Conservation (phyloP, 2,329 filamentous ascomycete genomes). For the Coniella lustricola region DNA sequence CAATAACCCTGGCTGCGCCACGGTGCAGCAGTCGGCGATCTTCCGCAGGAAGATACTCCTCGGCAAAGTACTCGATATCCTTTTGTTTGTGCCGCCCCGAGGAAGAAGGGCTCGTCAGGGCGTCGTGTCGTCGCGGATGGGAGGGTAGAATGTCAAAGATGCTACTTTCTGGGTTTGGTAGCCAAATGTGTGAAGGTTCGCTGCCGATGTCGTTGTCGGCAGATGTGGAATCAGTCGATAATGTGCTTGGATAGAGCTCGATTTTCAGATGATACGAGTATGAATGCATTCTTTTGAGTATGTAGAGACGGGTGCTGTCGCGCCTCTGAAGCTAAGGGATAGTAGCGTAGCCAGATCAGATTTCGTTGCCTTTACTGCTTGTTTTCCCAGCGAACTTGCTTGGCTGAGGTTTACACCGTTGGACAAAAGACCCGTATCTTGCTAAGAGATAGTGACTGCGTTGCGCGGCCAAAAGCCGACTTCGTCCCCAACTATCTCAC, state of each 20-base stretch:
- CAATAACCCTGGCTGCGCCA: constrained; percentile 33
- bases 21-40: constrained; percentile 10
- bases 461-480: not conserved
- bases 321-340: no score
- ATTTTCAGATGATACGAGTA: constrained; percentile 62
- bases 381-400: no score
- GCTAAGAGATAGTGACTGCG: not conserved
- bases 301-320: not conserved
- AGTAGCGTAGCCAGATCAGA: no score
- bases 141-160: constrained; percentile 52
- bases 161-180: constrained; percentile 39
- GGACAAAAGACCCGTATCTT: not conserved
- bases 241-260: constrained; percentile 50
- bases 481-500: not conserved
- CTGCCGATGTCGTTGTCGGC: constrained; percentile 4
- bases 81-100: constrained; percentile 13
- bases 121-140: constrained; percentile 30
- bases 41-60: constrained; percentile 15
- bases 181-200: constrained; percentile 35
- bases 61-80: constrained; percentile 11
- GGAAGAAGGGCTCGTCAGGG: constrained; percentile 1
- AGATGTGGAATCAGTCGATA: constrained; percentile 15
- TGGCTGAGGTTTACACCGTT: no score
- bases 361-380: no score
- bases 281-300: constrained; percentile 42